phyloP scores from a whole-genome alignment of 225 moss, liverwort and hornwort species.

The Thuidium tamariscinum region DNA sequence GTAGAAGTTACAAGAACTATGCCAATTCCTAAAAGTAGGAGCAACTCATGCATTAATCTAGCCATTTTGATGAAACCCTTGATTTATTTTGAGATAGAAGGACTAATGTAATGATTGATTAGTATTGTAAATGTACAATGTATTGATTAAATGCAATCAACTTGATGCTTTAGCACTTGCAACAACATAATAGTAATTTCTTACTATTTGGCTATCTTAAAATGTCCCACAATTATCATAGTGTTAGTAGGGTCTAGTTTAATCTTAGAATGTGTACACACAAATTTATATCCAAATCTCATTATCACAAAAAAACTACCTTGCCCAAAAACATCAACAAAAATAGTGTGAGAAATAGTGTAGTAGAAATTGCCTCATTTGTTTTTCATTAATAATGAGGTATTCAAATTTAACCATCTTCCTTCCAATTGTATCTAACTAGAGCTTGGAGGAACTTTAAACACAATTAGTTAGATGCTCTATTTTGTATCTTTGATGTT shows the following conservation, averaged over 20 bases:
- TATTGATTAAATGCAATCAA: background rate
- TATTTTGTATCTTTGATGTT: no score
- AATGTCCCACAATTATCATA: background rate
- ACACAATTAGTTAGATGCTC: background rate
- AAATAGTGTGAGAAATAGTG: background rate
- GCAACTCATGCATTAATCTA: no score
- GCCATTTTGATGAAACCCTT: no score
- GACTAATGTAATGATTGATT: background rate
- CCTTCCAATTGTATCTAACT: background rate
- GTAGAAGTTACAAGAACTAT: no score
- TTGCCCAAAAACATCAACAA: background rate
- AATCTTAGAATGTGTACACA: background rate
- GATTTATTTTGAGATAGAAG: no score
- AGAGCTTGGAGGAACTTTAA: background rate
- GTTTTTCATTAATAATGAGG: background rate
- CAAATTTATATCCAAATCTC: background rate
- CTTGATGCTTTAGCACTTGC: background rate
- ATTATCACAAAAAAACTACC: background rate
- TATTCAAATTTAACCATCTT: background rate
- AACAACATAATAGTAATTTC: background rate
- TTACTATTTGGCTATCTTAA: background rate
- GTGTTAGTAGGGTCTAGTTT: background rate
- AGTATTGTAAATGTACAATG: background rate
- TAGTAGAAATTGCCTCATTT: fast-evolving
- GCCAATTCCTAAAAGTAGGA: no score